Conservation (phyloP, 805 yeast genomes). For the Metschnikowia lunata region DNA sequence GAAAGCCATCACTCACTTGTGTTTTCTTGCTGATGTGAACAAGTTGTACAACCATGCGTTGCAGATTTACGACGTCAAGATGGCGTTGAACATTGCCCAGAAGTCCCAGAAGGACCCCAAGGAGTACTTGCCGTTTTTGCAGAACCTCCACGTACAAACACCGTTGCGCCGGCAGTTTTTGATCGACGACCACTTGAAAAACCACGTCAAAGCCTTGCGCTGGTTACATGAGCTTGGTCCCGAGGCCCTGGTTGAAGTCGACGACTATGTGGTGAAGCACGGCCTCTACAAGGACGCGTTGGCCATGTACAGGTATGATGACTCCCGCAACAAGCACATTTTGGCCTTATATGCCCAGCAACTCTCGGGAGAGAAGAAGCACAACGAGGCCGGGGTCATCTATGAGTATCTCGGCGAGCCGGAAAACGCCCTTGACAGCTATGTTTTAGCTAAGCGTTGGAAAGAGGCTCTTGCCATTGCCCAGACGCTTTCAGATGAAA, state of each 20-base stretch:
- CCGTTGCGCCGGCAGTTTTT: slow-evolving; percentile 64
- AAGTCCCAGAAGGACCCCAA: slow-evolving; percentile 97
- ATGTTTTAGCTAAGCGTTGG: slow-evolving; percentile 73
- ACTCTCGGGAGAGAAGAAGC: slow-evolving; percentile 53
- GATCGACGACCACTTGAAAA: slow-evolving; percentile 75
- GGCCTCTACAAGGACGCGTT: slow-evolving; percentile 68
- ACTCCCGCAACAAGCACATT: slow-evolving; percentile 49
- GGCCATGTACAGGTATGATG: slow-evolving; percentile 53
- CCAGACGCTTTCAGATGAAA: slow-evolving; percentile 23
- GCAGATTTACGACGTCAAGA: slow-evolving; percentile 74
- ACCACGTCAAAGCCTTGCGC: slow-evolving; percentile 61
- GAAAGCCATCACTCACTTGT: slow-evolving; percentile 71
- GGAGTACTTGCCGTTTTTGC: slow-evolving; percentile 91
- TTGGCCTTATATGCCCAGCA: slow-evolving; percentile 59
- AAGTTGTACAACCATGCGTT: slow-evolving; percentile 73
- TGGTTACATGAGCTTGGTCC: slow-evolving; percentile 52
- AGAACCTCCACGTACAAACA: slow-evolving; percentile 64
- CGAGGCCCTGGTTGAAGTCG: slow-evolving; percentile 47
- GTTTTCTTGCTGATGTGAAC: slow-evolving; percentile 88
- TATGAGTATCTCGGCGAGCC: slow-evolving; percentile 62
- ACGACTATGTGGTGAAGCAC: slow-evolving; percentile 66
- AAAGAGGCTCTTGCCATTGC: slow-evolving; percentile 72
- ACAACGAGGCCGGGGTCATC: slow-evolving; percentile 71
- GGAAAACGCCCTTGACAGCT: slow-evolving; percentile 65
- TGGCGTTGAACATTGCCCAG: slow-evolving; percentile 84